Evolutionary conservation across 2,329 filamentous ascomycete species (phyloP).

Genomic region (Cladophialophora psammophila): DNA sequence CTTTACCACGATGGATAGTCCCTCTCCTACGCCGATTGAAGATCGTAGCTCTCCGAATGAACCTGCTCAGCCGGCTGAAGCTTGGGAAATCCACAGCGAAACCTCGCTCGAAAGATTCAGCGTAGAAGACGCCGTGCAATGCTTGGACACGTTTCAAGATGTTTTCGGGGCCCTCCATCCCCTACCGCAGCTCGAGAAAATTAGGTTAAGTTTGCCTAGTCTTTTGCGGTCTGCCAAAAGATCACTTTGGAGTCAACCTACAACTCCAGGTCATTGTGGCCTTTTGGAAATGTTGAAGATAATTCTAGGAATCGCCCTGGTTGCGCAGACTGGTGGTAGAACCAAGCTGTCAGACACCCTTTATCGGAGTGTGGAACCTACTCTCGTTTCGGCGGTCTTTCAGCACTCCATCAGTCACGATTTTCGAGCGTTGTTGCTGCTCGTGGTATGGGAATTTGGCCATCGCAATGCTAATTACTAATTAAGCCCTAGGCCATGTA

Average conservation of each 20-base stretch:
- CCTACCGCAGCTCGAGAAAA: constrained; percentile 20
- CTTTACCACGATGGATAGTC: neutral
- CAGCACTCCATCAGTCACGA: constrained; percentile 19
- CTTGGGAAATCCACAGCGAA: neutral
- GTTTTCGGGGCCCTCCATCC: constrained; percentile 23
- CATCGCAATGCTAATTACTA: neutral
- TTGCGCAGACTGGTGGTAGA: constrained; percentile 4
- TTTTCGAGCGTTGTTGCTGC: constrained; percentile 15
- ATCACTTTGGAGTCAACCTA: constrained; percentile 18
- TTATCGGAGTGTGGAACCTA: constrained; percentile 16
- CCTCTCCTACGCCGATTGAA: neutral
- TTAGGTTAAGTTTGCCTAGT: constrained; percentile 11
- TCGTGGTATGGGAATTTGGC: constrained; percentile 11
- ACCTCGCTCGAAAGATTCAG: constrained; percentile 14
- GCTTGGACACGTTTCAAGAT: constrained; percentile 19
- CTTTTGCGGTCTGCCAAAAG: constrained; percentile 19
- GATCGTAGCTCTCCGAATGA: neutral
- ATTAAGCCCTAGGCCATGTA: constrained; percentile 11
- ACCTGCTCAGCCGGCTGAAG: neutral
- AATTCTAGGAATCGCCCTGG: constrained; percentile 16
- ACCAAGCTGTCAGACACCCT: constrained; percentile 13
- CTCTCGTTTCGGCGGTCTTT: constrained; percentile 6
- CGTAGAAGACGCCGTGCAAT: constrained; percentile 15
- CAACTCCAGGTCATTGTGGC: constrained; percentile 17
- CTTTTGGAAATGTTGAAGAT: constrained; percentile 24